A percentile compares a stretch with the other conserved stretches of the same genome.
phyloP scores from a whole-genome alignment of 2,329 filamentous ascomycete genomes.

The Pseudogymnoascus sp. region DNA sequence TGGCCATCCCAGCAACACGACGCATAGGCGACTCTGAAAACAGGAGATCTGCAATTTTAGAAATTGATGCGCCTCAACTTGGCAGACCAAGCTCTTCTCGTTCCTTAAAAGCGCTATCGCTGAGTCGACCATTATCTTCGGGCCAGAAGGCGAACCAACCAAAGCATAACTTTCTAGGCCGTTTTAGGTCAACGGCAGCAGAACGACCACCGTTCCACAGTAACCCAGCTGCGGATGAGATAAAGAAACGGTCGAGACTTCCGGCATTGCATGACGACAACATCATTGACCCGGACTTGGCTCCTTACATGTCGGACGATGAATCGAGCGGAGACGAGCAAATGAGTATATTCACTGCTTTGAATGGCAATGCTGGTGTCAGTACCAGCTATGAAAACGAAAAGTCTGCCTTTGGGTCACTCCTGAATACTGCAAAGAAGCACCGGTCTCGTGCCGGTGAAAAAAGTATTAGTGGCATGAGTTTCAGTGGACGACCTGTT shows the following conservation, averaged over 20 bases:
- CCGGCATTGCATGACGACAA: slow-evolving; percentile 98
- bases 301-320: slow-evolving; percentile 90
- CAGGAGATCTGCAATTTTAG: slow-evolving; percentile 78
- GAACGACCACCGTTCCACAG: slow-evolving; percentile 85
- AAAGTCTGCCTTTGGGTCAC: slow-evolving; percentile 59
- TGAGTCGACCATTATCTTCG: slow-evolving; percentile 65
- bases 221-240: slow-evolving; percentile 60
- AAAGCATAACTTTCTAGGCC: slow-evolving; percentile 73
- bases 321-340: slow-evolving; percentile 91
- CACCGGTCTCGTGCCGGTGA: slow-evolving; percentile 66
- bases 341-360: slow-evolving; percentile 72
- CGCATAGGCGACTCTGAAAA: slow-evolving; percentile 68
- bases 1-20: slow-evolving; percentile 61
- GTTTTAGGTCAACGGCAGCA: slow-evolving; percentile 64
- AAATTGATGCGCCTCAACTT: slow-evolving; percentile 78
- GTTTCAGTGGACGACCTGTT: slow-evolving; percentile 56
- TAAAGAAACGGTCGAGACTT: slow-evolving; percentile 57
- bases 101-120: slow-evolving; percentile 69
- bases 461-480: slow-evolving; percentile 65
- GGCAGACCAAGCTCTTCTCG: slow-evolving; percentile 90
- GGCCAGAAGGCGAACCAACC: slow-evolving; percentile 82
- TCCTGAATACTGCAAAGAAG: slow-evolving; percentile 68
- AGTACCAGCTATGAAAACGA: slow-evolving; percentile 67
- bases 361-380: slow-evolving; percentile 58
- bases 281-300: slow-evolving; percentile 94